A percentile compares a stretch with the other conserved stretches of the same genome.
Conservation (phyloP, 129 eudicot genomes). For the Gnaphalium uliginosum region DNA sequence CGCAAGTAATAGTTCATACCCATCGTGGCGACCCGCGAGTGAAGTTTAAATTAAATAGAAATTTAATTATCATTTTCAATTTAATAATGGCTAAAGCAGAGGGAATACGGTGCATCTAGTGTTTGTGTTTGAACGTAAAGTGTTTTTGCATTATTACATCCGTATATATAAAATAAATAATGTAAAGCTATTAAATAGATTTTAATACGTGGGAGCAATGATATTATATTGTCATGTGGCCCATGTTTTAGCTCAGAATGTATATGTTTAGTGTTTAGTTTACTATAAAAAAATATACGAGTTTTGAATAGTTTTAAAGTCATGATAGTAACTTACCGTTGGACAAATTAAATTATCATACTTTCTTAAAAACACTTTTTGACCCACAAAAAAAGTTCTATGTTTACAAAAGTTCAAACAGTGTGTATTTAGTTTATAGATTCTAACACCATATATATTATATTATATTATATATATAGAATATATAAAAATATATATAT, state of each 20-base stretch:
- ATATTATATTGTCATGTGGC: slow-evolving; percentile 16
- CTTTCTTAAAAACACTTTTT: slow-evolving; percentile 7
- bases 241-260: slow-evolving; percentile 28
- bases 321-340: slow-evolving; percentile 22
- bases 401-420: slow-evolving; percentile 36
- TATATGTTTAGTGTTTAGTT: not conserved
- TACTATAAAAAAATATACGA: not conserved
- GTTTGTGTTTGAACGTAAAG: slow-evolving; percentile 28
- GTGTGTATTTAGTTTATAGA: slow-evolving; percentile 23
- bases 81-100: slow-evolving; percentile 15
- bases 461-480: no score
- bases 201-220: slow-evolving; percentile 19
- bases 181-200: slow-evolving; percentile 10
- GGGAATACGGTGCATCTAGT: slow-evolving; percentile 30
- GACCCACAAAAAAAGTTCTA: slow-evolving; percentile 11
- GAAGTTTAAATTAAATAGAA: not conserved
- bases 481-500: no score
- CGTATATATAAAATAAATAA: slow-evolving; percentile 6
- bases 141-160: slow-evolving; percentile 23
- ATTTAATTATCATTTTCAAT: not conserved
- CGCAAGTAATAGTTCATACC: no score
- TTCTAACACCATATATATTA: not conserved
- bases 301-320: not conserved
- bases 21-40: no score
- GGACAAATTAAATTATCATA: slow-evolving; percentile 16